These are phyloP conservation scores for Crithidia sp. DNA, from an alignment of 208 protist genomes.

Conservation along the genomic window DNA sequence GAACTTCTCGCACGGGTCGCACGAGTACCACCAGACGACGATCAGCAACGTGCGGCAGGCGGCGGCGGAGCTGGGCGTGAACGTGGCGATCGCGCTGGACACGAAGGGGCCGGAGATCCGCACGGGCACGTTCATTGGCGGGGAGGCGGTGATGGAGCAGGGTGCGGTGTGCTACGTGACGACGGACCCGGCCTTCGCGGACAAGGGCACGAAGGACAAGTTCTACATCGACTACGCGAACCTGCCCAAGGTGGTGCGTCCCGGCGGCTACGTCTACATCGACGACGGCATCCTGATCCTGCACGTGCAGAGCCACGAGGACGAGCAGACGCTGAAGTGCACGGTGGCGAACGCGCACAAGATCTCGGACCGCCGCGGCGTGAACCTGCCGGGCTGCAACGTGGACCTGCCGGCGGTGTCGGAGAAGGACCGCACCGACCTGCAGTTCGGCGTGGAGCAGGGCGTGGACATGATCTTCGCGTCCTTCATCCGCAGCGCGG, in stretches of 20 bases:
- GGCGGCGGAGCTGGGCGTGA: slow-evolving; percentile 83
- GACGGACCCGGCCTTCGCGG: slow-evolving; percentile 84
- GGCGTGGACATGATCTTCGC: slow-evolving; percentile 98
- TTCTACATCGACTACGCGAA: slow-evolving; percentile 95
- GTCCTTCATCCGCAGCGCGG: slow-evolving; percentile 97
- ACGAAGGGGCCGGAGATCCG: slow-evolving; percentile 98
- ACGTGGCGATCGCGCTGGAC: slow-evolving; percentile 96
- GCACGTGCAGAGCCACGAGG: slow-evolving; percentile 75
- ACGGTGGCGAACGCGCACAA: slow-evolving; percentile 83
- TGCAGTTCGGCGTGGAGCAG: slow-evolving; percentile 95
- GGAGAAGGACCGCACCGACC: slow-evolving; percentile 93
- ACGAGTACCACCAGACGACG: slow-evolving; percentile 96
- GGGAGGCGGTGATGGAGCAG: slow-evolving; percentile 63
- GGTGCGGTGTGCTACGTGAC: slow-evolving; percentile 89
- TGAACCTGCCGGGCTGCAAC: slow-evolving; percentile 89
- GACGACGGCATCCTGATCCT: slow-evolving; percentile 97
- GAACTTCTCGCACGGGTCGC: slow-evolving; percentile 98
- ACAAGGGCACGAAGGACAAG: slow-evolving; percentile 78
- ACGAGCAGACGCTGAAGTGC: slow-evolving; percentile 78
- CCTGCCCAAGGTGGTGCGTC: slow-evolving; percentile 78
- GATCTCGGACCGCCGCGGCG: slow-evolving; percentile 85
- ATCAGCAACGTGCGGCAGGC: slow-evolving; percentile 95
- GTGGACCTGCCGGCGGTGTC: slow-evolving; percentile 91
- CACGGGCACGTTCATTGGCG: slow-evolving; percentile 90
- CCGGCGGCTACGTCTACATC: slow-evolving; percentile 93